These are phyloP conservation scores for Oemleria cerasiformis DNA, from an alignment of 306 rosid species.

Conservation along the genomic window DNA sequence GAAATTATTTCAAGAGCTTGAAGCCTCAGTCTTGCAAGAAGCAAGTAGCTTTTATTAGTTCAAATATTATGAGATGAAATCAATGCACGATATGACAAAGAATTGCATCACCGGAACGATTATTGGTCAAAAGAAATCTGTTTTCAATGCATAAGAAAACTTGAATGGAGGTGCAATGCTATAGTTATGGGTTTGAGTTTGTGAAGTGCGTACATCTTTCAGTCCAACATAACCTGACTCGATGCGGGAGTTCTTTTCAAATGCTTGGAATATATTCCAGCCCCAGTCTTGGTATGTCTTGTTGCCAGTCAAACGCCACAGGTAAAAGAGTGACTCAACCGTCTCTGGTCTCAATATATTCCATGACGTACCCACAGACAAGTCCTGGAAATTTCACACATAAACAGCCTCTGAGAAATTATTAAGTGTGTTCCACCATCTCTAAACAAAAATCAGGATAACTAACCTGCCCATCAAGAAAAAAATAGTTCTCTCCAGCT, in stretches of 20 bases:
- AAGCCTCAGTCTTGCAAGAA: not conserved
- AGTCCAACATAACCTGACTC: conserved; percentile 96
- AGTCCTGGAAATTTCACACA: conserved; percentile 53
- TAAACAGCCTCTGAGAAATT: conserved; percentile 15
- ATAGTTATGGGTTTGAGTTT: conserved; percentile 4
- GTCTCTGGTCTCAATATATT: conserved; percentile 98
- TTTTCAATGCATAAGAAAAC: conserved; percentile 15
- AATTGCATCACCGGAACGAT: not conserved
- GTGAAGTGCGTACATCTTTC: conserved; percentile 72
- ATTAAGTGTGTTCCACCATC: conserved; percentile 9
- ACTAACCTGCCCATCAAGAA: conserved; percentile 74
- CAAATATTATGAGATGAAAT: conserved; percentile 1
- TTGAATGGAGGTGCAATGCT: not conserved
- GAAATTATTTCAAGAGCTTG: not conserved
- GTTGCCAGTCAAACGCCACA: conserved; percentile 95
- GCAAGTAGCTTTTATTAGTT: not conserved
- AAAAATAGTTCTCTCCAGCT: conserved; percentile 97
- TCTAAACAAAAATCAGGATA: conserved; percentile 19
- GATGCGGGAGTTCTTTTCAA: conserved; percentile 87
- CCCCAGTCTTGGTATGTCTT: conserved; percentile 99
- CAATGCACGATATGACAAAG: not conserved
- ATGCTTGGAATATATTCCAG: conserved; percentile 99
- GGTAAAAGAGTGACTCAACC: conserved; percentile 90
- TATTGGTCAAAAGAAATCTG: not conserved
- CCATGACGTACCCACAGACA: conserved; percentile 98